phyloP scores from a whole-genome alignment of 2,329 filamentous ascomycete species.

The Didymella pinodella region DNA sequence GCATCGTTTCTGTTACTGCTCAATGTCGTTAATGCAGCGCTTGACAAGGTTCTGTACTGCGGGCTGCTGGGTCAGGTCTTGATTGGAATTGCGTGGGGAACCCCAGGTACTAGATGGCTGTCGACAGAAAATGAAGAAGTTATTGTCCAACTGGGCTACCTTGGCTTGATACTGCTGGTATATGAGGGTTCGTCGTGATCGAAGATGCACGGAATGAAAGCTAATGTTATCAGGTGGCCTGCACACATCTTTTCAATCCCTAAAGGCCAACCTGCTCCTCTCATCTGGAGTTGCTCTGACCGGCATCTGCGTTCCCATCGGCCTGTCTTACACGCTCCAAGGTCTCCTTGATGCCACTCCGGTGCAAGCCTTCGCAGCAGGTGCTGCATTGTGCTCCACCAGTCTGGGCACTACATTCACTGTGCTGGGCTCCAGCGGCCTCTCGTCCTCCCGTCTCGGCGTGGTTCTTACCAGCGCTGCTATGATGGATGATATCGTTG shows the following conservation, averaged over 20 bases:
- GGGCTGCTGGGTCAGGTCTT: constrained; percentile 76
- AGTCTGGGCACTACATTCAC: constrained; percentile 76
- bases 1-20: constrained; percentile 69
- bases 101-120: constrained; percentile 70
- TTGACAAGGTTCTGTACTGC: constrained; percentile 71
- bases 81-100: constrained; percentile 74
- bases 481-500: constrained; percentile 83
- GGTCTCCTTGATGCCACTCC: constrained; percentile 59
- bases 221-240: constrained; percentile 61
- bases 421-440: constrained; percentile 67
- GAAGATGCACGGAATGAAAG: neutral
- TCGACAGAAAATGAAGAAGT: constrained; percentile 59
- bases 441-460: constrained; percentile 64
- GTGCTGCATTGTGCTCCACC: constrained; percentile 76
- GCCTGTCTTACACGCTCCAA: constrained; percentile 68
- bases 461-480: constrained; percentile 74
- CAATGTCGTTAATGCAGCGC: constrained; percentile 64
- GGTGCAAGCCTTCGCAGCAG: constrained; percentile 74
- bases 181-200: constrained; percentile 64
- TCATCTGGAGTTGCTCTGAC: constrained; percentile 70
- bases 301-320: constrained; percentile 70
- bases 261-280: constrained; percentile 68
- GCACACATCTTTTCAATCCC: constrained; percentile 60
- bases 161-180: constrained; percentile 75
- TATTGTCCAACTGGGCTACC: constrained; percentile 72